A percentile compares a stretch with the other conserved stretches of the same genome.
Conservation (phyloP, 208 protist species). For the Acanthamoeba quina region DNA sequence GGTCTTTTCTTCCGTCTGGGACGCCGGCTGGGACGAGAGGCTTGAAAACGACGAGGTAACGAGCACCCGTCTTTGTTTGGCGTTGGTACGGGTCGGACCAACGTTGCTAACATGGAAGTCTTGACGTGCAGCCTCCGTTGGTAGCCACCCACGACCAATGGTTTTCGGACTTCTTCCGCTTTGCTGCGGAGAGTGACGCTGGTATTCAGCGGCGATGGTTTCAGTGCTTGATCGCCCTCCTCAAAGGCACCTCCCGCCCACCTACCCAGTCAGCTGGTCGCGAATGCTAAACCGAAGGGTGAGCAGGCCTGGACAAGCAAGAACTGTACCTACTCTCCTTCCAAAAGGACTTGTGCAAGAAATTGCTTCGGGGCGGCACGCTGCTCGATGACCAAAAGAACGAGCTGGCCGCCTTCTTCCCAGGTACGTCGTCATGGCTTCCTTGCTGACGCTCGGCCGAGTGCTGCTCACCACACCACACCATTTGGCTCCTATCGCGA, state of each 20-base stretch:
- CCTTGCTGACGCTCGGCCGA: not conserved
- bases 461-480: no score
- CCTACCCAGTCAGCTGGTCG: not conserved
- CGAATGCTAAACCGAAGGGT: not conserved
- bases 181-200: not conserved
- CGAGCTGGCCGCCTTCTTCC: constrained; percentile 23
- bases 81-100: no score
- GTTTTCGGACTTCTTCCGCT: constrained; percentile 44
- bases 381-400: constrained; percentile 25
- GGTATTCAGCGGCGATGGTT: constrained; percentile 50
- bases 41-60: not conserved
- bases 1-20: not conserved
- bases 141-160: not conserved
- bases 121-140: not conserved
- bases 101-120: no score
- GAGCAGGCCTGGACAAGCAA: not conserved
- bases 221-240: constrained; percentile 12
- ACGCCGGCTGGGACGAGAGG: not conserved
- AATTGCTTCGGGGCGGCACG: constrained; percentile 6
- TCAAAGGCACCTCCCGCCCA: not conserved
- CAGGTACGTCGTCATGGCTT: not conserved
- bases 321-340: not conserved
- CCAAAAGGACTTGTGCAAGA: constrained; percentile 10
- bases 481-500: not conserved
- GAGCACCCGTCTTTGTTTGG: no score